phyloP scores from a whole-genome alignment of 2,329 filamentous ascomycete genomes.

The Ophiostoma sp. region DNA sequence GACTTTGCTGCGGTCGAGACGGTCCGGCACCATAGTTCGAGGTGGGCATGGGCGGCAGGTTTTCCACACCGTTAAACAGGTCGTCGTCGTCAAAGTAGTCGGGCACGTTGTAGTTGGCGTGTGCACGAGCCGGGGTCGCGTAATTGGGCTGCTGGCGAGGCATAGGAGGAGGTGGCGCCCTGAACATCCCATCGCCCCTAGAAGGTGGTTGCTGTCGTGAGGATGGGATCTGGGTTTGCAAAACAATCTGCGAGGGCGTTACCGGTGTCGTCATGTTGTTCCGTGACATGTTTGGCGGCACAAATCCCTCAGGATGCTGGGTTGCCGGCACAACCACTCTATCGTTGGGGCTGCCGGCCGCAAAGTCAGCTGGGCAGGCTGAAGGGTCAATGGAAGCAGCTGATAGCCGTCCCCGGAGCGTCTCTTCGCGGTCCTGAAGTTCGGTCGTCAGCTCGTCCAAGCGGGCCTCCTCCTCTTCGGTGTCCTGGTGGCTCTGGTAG shows the following conservation, averaged over 20 bases:
- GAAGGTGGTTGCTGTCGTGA: background rate
- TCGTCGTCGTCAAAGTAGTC: slow-evolving; percentile 34
- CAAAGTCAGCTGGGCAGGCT: slow-evolving; percentile 27
- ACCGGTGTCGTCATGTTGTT: slow-evolving; percentile 38
- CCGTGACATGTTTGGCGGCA: slow-evolving; percentile 36
- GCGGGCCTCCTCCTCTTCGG: slow-evolving; percentile 51
- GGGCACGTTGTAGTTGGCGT: slow-evolving; percentile 17
- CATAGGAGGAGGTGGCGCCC: background rate
- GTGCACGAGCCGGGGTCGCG: background rate
- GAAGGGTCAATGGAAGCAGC: slow-evolving; percentile 46
- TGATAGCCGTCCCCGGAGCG: slow-evolving; percentile 44
- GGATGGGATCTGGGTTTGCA: slow-evolving; percentile 50
- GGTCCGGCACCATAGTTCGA: background rate
- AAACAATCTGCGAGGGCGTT: slow-evolving; percentile 49
- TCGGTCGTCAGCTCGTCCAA: slow-evolving; percentile 51
- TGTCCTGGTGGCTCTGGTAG: slow-evolving; percentile 54
- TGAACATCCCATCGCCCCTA: background rate
- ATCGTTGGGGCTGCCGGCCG: slow-evolving; percentile 33
- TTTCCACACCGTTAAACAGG: slow-evolving; percentile 28
- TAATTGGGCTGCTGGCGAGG: background rate
- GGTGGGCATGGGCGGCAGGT: slow-evolving; percentile 21
- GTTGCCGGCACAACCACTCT: slow-evolving; percentile 47
- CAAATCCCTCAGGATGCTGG: slow-evolving; percentile 40
- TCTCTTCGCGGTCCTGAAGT: slow-evolving; percentile 47
- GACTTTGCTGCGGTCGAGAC: background rate